Base-by-base conservation (phyloP, 176 grass and related monocot species). In the Carex littledalei region DNA sequence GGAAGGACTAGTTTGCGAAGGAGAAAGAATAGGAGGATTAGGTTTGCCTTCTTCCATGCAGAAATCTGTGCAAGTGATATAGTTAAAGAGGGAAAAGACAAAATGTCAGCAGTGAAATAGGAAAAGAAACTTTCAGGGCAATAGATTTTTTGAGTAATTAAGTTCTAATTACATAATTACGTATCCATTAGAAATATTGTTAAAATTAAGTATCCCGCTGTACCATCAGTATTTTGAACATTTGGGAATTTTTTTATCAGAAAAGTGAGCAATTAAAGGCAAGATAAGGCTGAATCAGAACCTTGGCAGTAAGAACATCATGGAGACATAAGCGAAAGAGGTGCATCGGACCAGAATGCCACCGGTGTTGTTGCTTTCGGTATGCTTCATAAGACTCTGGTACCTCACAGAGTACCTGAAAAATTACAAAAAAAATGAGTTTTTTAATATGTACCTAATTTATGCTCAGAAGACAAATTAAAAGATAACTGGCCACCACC, bases 321-420 rank as follows among this genome's bases (percentile, higher is more conserved):
- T 49, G 90, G 81, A 95, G 75, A 54, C 93, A 95, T 17, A 95
- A 6, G 11, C 93, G 87, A 35, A 95, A 95, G 26, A 95, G 89
- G 68, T 92, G 93, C 93, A 95, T 95, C 76, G 93, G 93, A 4
- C 93, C 93, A 31, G 93, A 95, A 84, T 95, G 93, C 93, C 93
- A 95, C 61, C 93, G 79, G 54, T 95, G 85, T 81, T 95, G 93
- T 81, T 95, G 93, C 61, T 95, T 95, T 20, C 88, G 58, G 65
- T 95, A 95, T 1, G 93, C 93, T 57, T 95, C 93, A 3, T 92
- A 95, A 10, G 90, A 95, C 84, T 92, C 93, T 47, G 93, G 93
- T n/a, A 95, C 83, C 81, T 95, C 90, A 84, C 93, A 95, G 9
- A 92, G 71, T 43, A 95, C 93, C 93, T 95, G 79, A 31, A 39